A percentile compares a stretch with the other conserved stretches of the same genome.
These are phyloP conservation scores for Saccharomycopsis sp. DNA, from an alignment of 805 yeast genomes.

Conservation along the genomic window DNA sequence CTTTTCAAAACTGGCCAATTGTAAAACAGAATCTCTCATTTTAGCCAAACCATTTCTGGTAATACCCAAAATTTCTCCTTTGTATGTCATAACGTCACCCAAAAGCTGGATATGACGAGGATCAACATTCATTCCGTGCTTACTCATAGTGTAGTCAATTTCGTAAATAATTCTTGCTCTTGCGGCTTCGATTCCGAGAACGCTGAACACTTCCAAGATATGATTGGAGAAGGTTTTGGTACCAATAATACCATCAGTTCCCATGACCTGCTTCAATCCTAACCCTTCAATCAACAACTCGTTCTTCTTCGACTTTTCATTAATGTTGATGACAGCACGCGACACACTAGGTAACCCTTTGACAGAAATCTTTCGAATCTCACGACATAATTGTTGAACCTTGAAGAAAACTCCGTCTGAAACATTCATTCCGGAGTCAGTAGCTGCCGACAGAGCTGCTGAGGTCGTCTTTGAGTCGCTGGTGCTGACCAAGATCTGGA, in stretches of 20 bases:
- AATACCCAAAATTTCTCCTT: slow-evolving; percentile 97
- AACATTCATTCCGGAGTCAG: slow-evolving; percentile 12
- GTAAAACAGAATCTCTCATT: slow-evolving; percentile 97
- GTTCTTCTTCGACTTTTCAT: slow-evolving; percentile 71
- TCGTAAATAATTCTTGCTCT: slow-evolving; percentile 87
- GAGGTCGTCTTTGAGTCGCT: slow-evolving; percentile 36
- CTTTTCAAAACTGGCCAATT: slow-evolving; percentile 94
- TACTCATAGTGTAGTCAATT: slow-evolving; percentile 95
- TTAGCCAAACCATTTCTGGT: slow-evolving; percentile 96
- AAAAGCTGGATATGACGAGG: slow-evolving; percentile 97
- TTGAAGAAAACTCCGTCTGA: slow-evolving; percentile 66
- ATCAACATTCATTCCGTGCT: slow-evolving; percentile 99
- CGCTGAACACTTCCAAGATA: slow-evolving; percentile 79
- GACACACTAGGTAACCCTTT: slow-evolving; percentile 89
- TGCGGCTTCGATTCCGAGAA: slow-evolving; percentile 97
- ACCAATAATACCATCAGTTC: slow-evolving; percentile 94
- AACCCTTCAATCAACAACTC: slow-evolving; percentile 97
- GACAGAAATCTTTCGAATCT: slow-evolving; percentile 79
- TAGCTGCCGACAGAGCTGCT: slow-evolving; percentile 33
- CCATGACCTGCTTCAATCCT: slow-evolving; percentile 93
- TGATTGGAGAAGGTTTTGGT: slow-evolving; percentile 85
- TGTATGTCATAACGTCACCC: slow-evolving; percentile 98
- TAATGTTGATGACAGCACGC: slow-evolving; percentile 93
- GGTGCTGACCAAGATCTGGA: slow-evolving; percentile 54
- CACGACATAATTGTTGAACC: slow-evolving; percentile 84